Evolutionary conservation across 139 green algal species (phyloP).

Genomic region (Eudorina sp.): DNA sequence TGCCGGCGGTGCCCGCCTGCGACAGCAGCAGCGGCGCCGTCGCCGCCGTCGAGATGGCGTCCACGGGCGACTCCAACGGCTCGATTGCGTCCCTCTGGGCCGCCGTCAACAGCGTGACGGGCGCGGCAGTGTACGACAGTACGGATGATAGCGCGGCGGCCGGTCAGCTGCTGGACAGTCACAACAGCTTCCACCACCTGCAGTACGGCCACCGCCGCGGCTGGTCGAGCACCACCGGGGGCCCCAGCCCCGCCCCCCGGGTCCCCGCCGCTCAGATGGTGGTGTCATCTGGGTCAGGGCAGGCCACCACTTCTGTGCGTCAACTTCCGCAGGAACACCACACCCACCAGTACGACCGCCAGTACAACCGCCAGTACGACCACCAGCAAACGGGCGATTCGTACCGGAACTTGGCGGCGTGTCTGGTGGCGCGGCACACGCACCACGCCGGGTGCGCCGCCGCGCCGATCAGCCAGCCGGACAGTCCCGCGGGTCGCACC

Average conservation of each 20-base stretch:
- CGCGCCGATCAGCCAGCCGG: not conserved
- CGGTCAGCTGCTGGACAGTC: not conserved
- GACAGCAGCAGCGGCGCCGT: not conserved
- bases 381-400: not conserved
- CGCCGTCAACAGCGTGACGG: not conserved
- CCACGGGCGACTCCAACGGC: not conserved
- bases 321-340: not conserved
- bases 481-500: not conserved
- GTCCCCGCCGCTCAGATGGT: no score
- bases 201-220: not conserved
- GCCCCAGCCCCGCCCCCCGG: no score
- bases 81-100: conserved; percentile 26
- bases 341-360: not conserved
- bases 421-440: not conserved
- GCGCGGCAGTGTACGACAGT: conserved; percentile 13
- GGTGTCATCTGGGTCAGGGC: not conserved
- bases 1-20: not conserved
- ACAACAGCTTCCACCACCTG: not conserved
- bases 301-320: not conserved
- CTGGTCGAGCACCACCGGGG: not conserved
- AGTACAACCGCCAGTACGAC: not conserved
- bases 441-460: not conserved
- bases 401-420: not conserved
- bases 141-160: conserved; percentile 17
- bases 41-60: not conserved